These are phyloP conservation scores for Toxoplasma gondii DNA, from an alignment of 169 alveolate genomes.

Conservation along the genomic window DNA sequence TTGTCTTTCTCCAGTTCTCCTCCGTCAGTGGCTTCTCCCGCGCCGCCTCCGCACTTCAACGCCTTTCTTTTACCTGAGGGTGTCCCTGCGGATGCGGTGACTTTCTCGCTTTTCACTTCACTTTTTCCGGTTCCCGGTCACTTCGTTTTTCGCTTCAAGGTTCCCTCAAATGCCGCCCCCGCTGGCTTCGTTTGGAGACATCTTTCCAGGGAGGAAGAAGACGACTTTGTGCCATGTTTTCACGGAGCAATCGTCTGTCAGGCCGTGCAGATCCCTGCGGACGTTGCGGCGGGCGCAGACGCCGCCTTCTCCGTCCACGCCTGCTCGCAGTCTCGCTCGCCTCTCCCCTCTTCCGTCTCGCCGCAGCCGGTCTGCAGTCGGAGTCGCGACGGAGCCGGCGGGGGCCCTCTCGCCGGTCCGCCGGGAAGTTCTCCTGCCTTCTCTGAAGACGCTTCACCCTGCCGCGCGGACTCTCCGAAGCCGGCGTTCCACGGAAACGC, in stretches of 20 bases:
- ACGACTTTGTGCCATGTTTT: not conserved
- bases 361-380: not conserved
- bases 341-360: not conserved
- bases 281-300: not conserved
- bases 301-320: not conserved
- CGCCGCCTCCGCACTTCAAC: not conserved
- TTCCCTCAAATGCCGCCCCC: not conserved
- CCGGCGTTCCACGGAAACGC: not conserved
- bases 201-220: not conserved
- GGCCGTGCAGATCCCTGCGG: constrained; percentile 14
- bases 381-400: too few relatives aligned
- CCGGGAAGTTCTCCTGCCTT: not conserved
- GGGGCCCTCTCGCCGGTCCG: too few relatives aligned
- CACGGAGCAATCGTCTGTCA: not conserved
- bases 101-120: not conserved
- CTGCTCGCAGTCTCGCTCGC: not conserved
- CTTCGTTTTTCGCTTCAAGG: constrained; percentile 1
- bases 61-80: constrained; percentile 35
- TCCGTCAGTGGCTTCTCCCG: not conserved
- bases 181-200: constrained; percentile 4
- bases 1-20: not conserved
- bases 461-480: too few relatives aligned
- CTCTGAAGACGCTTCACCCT: too few relatives aligned
- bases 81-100: not conserved
- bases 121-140: not conserved